Evolutionary conservation across 768 basidiomycete species (phyloP).

Genomic region (Pleurotus pulmonarius): DNA sequence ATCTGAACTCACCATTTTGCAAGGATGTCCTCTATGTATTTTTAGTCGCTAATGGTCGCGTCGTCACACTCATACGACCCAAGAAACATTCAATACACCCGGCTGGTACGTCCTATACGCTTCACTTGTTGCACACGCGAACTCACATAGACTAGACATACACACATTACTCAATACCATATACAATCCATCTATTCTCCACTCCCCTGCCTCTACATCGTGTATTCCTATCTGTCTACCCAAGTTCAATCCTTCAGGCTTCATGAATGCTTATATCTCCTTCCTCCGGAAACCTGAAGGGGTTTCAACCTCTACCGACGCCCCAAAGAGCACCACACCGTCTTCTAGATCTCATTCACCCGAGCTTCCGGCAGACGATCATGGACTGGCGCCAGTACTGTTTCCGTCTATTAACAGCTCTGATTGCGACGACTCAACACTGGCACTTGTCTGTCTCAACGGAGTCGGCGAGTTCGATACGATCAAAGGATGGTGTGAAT

Average conservation of each 20-base stretch:
- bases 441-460: conserved; percentile 78
- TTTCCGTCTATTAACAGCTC: background rate
- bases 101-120: conserved; percentile 47
- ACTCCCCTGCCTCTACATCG: conserved; percentile 75
- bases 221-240: conserved; percentile 97
- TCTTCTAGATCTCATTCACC: background rate
- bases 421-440: conserved; percentile 26
- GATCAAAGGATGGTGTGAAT: conserved; percentile 74
- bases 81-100: conserved; percentile 95
- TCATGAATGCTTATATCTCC: conserved; percentile 87
- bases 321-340: conserved; percentile 8
- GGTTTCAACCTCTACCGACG: conserved; percentile 10
- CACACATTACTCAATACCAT: conserved; percentile 92
- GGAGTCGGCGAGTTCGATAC: conserved; percentile 82
- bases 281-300: conserved; percentile 52
- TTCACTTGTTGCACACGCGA: background rate
- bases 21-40: conserved; percentile 95
- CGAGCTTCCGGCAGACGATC: conserved; percentile 8
- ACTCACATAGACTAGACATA: conserved; percentile 51
- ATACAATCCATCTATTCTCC: conserved; percentile 72
- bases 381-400: conserved; percentile 4
- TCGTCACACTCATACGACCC: conserved; percentile 86
- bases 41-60: conserved; percentile 71
- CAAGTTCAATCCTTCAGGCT: conserved; percentile 85
- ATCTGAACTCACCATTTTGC: background rate